phyloP scores from a whole-genome alignment of 2,329 filamentous ascomycete species.

The Aspergillus sp. region DNA sequence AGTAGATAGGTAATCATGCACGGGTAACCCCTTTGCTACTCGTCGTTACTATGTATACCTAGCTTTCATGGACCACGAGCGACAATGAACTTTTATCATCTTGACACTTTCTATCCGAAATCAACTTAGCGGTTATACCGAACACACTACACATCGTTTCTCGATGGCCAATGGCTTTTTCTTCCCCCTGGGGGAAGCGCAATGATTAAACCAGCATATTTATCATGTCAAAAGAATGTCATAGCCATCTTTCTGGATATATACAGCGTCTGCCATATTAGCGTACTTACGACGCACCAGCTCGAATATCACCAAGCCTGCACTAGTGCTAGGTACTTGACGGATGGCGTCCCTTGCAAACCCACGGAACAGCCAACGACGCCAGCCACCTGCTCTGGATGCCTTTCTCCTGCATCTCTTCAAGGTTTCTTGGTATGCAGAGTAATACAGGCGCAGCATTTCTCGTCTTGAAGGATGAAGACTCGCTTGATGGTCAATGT shows the following conservation, averaged over 20 bases:
- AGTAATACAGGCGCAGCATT: conserved; percentile 58
- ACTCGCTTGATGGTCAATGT: conserved; percentile 57
- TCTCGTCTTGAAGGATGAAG: conserved; percentile 43
- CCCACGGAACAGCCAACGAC: conserved; percentile 58
- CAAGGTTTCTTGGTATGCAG: conserved; percentile 62
- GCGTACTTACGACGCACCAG: conserved; percentile 63
- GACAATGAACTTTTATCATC: too few species aligned
- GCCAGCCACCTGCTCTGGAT: conserved; percentile 55
- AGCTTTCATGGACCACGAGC: too few species aligned
- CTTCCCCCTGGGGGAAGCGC: background rate
- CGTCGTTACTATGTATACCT: too few species aligned
- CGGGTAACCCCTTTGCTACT: too few species aligned
- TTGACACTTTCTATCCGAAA: too few species aligned
- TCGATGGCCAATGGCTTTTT: too few species aligned
- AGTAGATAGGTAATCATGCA: too few species aligned
- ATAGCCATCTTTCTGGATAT: conserved; percentile 61
- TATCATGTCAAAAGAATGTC: conserved; percentile 58
- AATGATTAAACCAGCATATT: background rate
- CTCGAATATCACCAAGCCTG: conserved; percentile 66
- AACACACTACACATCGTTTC: too few species aligned
- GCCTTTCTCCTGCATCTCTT: conserved; percentile 56
- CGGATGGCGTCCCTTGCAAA: conserved; percentile 59
- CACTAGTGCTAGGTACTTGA: conserved; percentile 65
- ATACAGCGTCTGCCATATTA: conserved; percentile 53
- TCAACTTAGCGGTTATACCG: too few species aligned